These are phyloP conservation scores for Phaeosphaeria sp. DNA, from an alignment of 2,329 filamentous ascomycete genomes.

Conservation along the genomic window DNA sequence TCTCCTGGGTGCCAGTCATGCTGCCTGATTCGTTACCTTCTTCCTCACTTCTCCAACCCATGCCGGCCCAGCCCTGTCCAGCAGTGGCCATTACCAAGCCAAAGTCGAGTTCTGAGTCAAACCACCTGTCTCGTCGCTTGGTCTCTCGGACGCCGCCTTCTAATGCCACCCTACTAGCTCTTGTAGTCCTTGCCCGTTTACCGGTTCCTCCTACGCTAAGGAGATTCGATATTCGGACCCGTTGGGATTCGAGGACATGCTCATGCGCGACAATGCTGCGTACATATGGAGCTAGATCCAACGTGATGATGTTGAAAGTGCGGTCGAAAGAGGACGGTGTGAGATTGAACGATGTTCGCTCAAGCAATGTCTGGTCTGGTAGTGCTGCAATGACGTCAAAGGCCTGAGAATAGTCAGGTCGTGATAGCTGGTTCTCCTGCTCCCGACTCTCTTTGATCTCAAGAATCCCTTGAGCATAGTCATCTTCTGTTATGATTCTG, in stretches of 20 bases:
- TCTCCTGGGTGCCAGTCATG: constrained; percentile 14
- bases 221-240: constrained; percentile 67
- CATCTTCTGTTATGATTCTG: constrained; percentile 16
- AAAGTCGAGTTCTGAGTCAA: constrained; percentile 67
- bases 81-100: constrained; percentile 69
- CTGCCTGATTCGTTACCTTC: constrained; percentile 8
- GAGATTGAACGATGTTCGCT: constrained; percentile 53
- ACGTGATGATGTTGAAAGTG: constrained; percentile 66
- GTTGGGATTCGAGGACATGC: constrained; percentile 70
- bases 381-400: constrained; percentile 60
- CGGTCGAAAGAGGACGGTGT: constrained; percentile 80
- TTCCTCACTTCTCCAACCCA: constrained; percentile 29
- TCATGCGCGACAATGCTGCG: constrained; percentile 83
- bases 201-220: constrained; percentile 63
- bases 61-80: constrained; percentile 49
- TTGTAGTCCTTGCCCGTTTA: constrained; percentile 72
- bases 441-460: constrained; percentile 9
- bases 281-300: constrained; percentile 90
- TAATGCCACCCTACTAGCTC: constrained; percentile 76
- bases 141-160: constrained; percentile 74
- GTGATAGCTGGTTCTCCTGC: constrained; percentile 32
- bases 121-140: constrained; percentile 76
- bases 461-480: constrained; percentile 38
- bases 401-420: constrained; percentile 53
- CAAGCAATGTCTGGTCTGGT: constrained; percentile 35